Conservation (phyloP, 1,139 yeast species). For the Groenewaldozyma auringiensis region DNA sequence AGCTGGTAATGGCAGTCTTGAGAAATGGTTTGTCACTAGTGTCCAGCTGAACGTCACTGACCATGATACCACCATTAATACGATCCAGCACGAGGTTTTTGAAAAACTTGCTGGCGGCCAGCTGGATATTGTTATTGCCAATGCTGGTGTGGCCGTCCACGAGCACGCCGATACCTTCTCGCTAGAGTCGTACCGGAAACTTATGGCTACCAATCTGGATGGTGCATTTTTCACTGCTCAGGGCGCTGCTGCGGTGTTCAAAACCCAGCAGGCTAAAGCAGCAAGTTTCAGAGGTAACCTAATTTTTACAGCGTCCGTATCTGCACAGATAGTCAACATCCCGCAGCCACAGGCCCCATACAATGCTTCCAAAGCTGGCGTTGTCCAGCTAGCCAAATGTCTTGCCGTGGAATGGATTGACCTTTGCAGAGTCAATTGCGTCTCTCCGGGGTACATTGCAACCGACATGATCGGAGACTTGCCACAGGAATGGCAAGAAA, state of each 20-base stretch:
- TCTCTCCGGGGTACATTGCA: slow-evolving; percentile 73
- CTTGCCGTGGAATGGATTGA: slow-evolving; percentile 82
- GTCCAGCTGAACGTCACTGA: slow-evolving; percentile 25
- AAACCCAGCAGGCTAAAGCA: slow-evolving; percentile 23
- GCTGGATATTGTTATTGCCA: slow-evolving; percentile 62
- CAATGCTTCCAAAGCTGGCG: slow-evolving; percentile 59
- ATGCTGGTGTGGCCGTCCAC: slow-evolving; percentile 50
- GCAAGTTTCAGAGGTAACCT: slow-evolving; percentile 12
- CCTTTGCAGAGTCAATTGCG: slow-evolving; percentile 65
- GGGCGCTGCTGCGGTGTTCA: slow-evolving; percentile 42
- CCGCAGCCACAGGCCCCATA: slow-evolving; percentile 54
- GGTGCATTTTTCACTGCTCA: slow-evolving; percentile 42
- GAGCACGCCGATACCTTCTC: slow-evolving; percentile 10
- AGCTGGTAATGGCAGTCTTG: not conserved
- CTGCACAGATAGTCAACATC: slow-evolving; percentile 57
- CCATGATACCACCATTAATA: slow-evolving; percentile 12
- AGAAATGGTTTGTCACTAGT: slow-evolving; percentile 22
- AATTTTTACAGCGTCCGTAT: slow-evolving; percentile 57
- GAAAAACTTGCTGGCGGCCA: slow-evolving; percentile 12
- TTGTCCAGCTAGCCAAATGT: slow-evolving; percentile 46
- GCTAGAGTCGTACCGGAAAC: slow-evolving; percentile 5
- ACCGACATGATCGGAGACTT: slow-evolving; percentile 46
- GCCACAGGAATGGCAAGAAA: slow-evolving; percentile 21
- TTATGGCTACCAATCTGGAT: slow-evolving; percentile 34
- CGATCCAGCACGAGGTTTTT: slow-evolving; percentile 5